These are phyloP conservation scores for Aphanomyces cochlioides DNA, from an alignment of 352 stramenopile genomes.

Conservation along the genomic window DNA sequence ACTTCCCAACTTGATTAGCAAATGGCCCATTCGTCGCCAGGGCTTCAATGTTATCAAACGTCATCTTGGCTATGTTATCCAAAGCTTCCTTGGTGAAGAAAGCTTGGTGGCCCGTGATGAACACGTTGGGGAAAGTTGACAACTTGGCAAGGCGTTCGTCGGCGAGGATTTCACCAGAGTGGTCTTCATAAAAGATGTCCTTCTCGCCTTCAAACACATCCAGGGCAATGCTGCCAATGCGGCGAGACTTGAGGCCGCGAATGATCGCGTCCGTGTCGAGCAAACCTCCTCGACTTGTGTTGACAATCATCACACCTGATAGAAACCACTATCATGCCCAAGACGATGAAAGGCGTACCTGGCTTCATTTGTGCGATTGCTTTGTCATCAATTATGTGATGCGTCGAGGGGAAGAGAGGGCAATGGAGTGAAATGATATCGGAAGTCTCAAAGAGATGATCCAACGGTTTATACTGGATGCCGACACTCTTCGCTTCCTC, in stretches of 20 bases:
- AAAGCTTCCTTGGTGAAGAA: conserved; percentile 79
- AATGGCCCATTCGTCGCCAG: conserved; percentile 44
- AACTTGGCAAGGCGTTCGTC: conserved; percentile 68
- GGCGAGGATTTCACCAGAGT: conserved; percentile 57
- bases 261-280: conserved; percentile 83
- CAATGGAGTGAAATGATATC: conserved; percentile 89
- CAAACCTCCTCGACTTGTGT: conserved; percentile 83
- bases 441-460: conserved; percentile 57
- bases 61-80: conserved; percentile 64
- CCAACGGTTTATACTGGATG: conserved; percentile 54
- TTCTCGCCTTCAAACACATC: conserved; percentile 85
- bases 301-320: conserved; percentile 81
- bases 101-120: conserved; percentile 75
- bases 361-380: conserved; percentile 86
- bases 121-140: conserved; percentile 79
- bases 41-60: conserved; percentile 69
- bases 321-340: too few relatives aligned
- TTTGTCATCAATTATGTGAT: conserved; percentile 78
- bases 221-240: conserved; percentile 74
- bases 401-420: conserved; percentile 74
- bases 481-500: conserved; percentile 43
- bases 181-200: conserved; percentile 76
- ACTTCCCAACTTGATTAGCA: conserved; percentile 56
- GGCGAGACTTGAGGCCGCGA: conserved; percentile 63
- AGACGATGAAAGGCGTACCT: conserved; percentile 81